phyloP scores from a whole-genome alignment of 148 eudicot species.

The Pharnaceum exiguum region DNA sequence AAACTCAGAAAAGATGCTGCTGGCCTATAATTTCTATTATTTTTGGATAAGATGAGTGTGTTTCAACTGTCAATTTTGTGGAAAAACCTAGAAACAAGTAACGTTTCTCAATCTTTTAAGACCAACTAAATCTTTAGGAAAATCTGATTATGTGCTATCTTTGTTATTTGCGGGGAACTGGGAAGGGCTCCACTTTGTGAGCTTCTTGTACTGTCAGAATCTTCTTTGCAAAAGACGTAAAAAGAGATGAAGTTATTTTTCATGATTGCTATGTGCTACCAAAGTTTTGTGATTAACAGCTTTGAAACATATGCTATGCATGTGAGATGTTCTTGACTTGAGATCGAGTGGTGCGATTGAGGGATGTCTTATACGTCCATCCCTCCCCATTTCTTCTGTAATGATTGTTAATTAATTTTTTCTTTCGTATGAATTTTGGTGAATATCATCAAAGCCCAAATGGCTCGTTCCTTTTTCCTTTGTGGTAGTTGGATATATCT shows the following conservation, averaged over 20 bases:
- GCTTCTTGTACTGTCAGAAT: slow-evolving; percentile 4
- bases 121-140: neutral
- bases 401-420: too few species aligned
- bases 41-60: neutral
- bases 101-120: too few species aligned
- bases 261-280: neutral
- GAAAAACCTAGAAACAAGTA: too few species aligned
- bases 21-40: neutral
- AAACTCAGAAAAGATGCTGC: neutral
- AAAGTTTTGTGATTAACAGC: slow-evolving; percentile 3
- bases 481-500: too few species aligned
- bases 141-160: neutral
- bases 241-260: neutral
- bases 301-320: slow-evolving; percentile 6
- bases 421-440: too few species aligned
- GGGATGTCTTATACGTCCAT: too few species aligned
- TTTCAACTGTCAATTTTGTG: neutral
- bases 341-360: too few species aligned
- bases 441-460: too few species aligned
- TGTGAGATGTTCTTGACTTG: slow-evolving; percentile 10
- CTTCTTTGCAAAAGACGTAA: neutral
- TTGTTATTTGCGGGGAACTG: too few species aligned
- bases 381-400: too few species aligned
- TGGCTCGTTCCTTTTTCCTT: too few species aligned
- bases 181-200: slow-evolving; percentile 1